Percentiles rank a stretch among this genome's conserved stretches.
These are phyloP conservation scores for Phyllosticta capitalensis DNA, from an alignment of 2,329 filamentous ascomycete genomes.

Conservation along the genomic window DNA sequence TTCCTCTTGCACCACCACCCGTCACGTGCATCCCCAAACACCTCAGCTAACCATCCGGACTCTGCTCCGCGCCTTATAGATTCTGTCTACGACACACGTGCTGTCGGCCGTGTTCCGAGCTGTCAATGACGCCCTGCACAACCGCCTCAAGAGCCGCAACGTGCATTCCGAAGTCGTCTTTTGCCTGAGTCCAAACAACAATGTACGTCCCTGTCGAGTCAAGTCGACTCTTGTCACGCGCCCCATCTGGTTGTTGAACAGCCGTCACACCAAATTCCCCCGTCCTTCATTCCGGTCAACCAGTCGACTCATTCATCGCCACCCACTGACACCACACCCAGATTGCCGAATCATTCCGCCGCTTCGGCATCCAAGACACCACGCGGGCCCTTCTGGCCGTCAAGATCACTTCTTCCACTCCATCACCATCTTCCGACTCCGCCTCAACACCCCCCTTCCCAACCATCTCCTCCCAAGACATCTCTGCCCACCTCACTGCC, in stretches of 20 bases:
- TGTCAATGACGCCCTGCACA: constrained; percentile 54
- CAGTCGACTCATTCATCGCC: background rate
- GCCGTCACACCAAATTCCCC: background rate
- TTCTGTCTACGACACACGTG: constrained; percentile 63
- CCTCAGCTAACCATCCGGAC: background rate
- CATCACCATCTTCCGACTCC: constrained; percentile 26
- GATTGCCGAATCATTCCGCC: constrained; percentile 87
- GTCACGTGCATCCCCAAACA: background rate
- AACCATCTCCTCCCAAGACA: constrained; percentile 28
- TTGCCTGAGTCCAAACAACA: constrained; percentile 70
- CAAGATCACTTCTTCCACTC: constrained; percentile 52
- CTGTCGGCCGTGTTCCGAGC: constrained; percentile 70
- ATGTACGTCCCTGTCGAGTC: constrained; percentile 43
- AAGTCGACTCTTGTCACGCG: background rate
- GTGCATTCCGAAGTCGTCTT: constrained; percentile 84
- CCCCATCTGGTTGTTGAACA: background rate
- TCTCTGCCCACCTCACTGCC: constrained; percentile 50
- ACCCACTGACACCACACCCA: constrained; percentile 26
- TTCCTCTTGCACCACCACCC: background rate
- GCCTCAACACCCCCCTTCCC: constrained; percentile 17
- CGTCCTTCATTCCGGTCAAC: background rate
- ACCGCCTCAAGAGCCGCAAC: constrained; percentile 65
- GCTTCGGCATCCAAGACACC: constrained; percentile 67
- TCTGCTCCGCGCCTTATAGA: constrained; percentile 31
- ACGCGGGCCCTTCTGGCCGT: constrained; percentile 69